phyloP scores from a whole-genome alignment of 352 stramenopile species.

The Pythium aristosporum region DNA sequence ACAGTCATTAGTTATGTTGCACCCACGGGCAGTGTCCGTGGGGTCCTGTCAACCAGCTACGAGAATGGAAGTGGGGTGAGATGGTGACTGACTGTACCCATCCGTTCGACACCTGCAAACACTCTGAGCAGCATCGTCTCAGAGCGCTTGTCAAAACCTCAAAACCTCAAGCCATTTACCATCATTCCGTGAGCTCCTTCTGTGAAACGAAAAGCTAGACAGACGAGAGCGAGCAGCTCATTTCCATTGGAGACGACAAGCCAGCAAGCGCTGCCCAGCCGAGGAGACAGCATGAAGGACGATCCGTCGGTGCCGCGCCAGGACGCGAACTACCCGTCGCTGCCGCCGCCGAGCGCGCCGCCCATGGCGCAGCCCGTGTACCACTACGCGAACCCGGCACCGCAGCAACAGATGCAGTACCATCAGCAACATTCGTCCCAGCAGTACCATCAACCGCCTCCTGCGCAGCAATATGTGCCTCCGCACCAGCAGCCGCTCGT shows the following conservation, averaged over 20 bases:
- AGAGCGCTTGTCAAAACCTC: constrained; percentile 25
- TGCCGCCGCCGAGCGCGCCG: constrained; percentile 23
- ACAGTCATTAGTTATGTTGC: too few relatives aligned
- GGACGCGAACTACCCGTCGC: constrained; percentile 26
- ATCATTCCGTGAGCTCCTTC: constrained; percentile 1
- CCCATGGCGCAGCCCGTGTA: constrained; percentile 29
- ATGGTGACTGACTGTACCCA: constrained; percentile 14
- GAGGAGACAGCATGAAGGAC: constrained; percentile 19
- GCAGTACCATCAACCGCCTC: neutral
- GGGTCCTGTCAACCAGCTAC: too few relatives aligned
- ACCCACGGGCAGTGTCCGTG: too few relatives aligned
- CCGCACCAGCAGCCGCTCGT: constrained; percentile 29
- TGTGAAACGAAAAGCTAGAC: neutral
- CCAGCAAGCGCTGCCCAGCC: neutral
- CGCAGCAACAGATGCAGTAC: neutral
- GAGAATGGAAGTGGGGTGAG: too few relatives aligned
- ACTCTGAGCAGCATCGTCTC: neutral
- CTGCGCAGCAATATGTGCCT: constrained; percentile 8
- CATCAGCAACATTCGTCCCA: neutral
- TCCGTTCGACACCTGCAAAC: constrained; percentile 3
- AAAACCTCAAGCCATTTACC: constrained; percentile 14
- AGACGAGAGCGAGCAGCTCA: constrained; percentile 3
- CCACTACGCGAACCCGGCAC: constrained; percentile 25
- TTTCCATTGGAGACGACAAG: neutral
- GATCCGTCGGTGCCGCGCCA: constrained; percentile 20